Evolutionary conservation across 768 basidiomycete species (phyloP).

Genomic region (Boletellus sp.): DNA sequence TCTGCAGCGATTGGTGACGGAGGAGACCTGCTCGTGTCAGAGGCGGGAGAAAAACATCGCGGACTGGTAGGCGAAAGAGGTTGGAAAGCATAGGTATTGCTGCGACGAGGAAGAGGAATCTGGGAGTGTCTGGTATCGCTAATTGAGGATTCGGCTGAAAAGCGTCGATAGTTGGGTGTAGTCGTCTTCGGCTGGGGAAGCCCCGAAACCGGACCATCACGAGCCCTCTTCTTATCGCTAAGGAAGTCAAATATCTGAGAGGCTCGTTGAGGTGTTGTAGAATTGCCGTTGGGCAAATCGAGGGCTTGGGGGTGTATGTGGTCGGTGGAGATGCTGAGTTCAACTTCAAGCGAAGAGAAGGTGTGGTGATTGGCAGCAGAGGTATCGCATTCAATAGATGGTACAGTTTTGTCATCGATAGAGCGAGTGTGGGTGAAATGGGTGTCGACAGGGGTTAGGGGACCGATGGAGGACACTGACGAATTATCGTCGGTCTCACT

Average conservation of each 20-base stretch:
- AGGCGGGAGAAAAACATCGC: conserved; percentile 13
- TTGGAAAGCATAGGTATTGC: conserved; percentile 11
- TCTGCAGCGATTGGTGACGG: conserved; percentile 2
- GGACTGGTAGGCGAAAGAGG: conserved; percentile 8
- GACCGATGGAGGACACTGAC: conserved; percentile 47
- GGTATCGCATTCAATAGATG: conserved; percentile 46
- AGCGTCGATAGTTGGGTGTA: conserved; percentile 16
- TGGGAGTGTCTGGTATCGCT: conserved; percentile 25
- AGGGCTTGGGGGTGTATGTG: conserved; percentile 21
- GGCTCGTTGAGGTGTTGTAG: conserved; percentile 60
- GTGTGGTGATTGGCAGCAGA: conserved; percentile 34
- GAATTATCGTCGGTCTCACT: conserved; percentile 45
- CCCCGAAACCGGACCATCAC: conserved; percentile 33
- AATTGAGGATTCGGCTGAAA: conserved; percentile 22
- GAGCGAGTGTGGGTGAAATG: conserved; percentile 41
- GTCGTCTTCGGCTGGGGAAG: conserved; percentile 30
- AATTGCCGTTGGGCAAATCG: conserved; percentile 36
- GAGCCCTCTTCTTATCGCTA: conserved; percentile 42
- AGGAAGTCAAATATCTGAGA: conserved; percentile 76
- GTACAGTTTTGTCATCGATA: conserved; percentile 33
- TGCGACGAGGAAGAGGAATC: conserved; percentile 12
- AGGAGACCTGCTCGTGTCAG: conserved; percentile 11
- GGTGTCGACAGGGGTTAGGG: conserved; percentile 47
- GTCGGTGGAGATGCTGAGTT: conserved; percentile 54
- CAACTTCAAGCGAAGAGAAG: conserved; percentile 76